Evolutionary conservation across 108 stramenopile species (phyloP).

Genomic region (Licmophora abbreviata): DNA sequence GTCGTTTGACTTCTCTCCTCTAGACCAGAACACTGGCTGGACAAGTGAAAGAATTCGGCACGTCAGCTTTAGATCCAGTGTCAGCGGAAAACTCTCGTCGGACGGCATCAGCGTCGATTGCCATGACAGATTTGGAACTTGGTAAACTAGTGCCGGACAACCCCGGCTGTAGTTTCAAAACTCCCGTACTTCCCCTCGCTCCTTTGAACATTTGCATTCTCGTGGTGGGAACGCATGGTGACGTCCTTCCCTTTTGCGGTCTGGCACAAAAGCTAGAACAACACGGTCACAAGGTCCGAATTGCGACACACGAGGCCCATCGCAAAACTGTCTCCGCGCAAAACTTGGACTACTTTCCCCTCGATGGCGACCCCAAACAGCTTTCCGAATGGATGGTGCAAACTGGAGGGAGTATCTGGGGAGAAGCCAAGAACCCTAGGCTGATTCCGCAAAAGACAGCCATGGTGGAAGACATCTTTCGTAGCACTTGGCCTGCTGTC

Average conservation of each 20-base stretch:
- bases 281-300: conserved; percentile 55
- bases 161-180: no score
- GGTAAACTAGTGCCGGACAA: no score
- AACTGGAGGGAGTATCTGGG: conserved; percentile 49
- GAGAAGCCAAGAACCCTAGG: conserved; percentile 33
- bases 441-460: conserved; percentile 40
- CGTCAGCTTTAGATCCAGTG: no score
- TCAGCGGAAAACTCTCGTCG: no score
- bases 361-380: conserved; percentile 73
- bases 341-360: conserved; percentile 68
- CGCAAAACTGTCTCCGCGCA: conserved; percentile 35
- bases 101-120: no score
- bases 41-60: no score
- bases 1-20: no score
- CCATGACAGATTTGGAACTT: no score
- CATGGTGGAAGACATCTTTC: conserved; percentile 56
- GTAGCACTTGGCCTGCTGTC: conserved; percentile 63
- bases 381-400: conserved; percentile 58
- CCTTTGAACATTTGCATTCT: conserved; percentile 55
- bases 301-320: conserved; percentile 57
- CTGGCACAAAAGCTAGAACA: conserved; percentile 38
- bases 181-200: conserved; percentile 34
- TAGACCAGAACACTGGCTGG: no score
- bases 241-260: conserved; percentile 50
- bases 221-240: conserved; percentile 54